These are phyloP conservation scores for Phyllosticta citrichinensis DNA, from an alignment of 2,329 filamentous ascomycete genomes.

Conservation along the genomic window DNA sequence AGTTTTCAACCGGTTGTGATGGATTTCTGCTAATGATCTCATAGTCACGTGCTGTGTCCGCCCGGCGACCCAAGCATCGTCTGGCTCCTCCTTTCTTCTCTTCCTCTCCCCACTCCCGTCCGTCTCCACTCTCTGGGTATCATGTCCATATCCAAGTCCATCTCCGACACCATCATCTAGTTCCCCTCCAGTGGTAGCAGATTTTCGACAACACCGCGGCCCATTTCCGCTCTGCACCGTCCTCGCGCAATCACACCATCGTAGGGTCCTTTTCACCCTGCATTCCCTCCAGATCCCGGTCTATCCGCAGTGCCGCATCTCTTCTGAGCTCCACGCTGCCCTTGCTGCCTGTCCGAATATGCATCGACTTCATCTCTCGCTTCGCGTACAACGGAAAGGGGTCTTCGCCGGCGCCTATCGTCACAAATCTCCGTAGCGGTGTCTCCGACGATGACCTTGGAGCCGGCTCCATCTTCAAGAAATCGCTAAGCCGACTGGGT, in stretches of 20 bases:
- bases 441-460: constrained; percentile 3
- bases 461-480: neutral
- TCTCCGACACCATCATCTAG: neutral
- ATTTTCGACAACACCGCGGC: neutral
- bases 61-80: neutral
- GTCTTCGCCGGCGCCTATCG: constrained; percentile 5
- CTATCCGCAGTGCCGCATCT: constrained; percentile 3
- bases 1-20: neutral
- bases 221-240: neutral
- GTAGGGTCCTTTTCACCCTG: neutral
- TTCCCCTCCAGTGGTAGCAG: neutral
- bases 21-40: neutral
- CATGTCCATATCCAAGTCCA: neutral
- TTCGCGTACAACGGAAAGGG: constrained; percentile 7
- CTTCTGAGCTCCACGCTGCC: neutral
- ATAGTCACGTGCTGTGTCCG: neutral
- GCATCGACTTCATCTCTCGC: constrained; percentile 4
- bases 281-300: neutral
- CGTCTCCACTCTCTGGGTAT: neutral
- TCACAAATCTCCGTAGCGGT: constrained; percentile 6
- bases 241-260: neutral
- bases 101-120: too few species aligned
- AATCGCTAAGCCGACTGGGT: neutral
- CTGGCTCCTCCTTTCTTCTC: neutral
- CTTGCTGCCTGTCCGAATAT: constrained; percentile 1